Percentiles rank a stretch among this genome's conserved stretches.
These are phyloP conservation scores for Lactifluus hygrophoroides DNA, from an alignment of 768 basidiomycete genomes.

Conservation along the genomic window DNA sequence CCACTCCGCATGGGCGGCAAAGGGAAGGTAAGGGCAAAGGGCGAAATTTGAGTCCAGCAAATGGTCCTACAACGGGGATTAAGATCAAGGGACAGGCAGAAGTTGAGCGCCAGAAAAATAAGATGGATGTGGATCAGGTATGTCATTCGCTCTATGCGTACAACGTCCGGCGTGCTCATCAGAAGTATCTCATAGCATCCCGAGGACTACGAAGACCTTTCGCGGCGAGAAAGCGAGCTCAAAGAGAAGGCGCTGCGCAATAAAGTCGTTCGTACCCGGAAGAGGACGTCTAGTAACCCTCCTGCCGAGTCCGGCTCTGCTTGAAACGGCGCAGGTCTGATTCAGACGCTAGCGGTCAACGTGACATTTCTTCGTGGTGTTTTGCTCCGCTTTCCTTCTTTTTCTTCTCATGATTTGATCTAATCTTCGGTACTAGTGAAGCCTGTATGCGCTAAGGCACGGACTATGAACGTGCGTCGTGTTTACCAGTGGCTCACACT, in stretches of 20 bases:
- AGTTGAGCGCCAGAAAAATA: conserved; percentile 42
- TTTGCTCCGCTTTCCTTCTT: conserved; percentile 2
- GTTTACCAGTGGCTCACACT: neutral
- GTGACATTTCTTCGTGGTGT: conserved; percentile 7
- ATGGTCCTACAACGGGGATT: conserved; percentile 39
- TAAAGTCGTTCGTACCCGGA: conserved; percentile 70
- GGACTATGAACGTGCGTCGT: conserved; percentile 1
- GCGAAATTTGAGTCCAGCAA: conserved; percentile 25
- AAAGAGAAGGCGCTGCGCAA: conserved; percentile 78
- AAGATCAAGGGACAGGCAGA: conserved; percentile 72
- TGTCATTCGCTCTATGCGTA: conserved; percentile 10
- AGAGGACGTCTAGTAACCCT: conserved; percentile 24
- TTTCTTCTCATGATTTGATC: conserved; percentile 8
- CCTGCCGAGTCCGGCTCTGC: neutral
- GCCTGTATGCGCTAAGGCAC: conserved; percentile 7
- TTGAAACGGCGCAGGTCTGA: neutral
- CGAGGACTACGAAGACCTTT: conserved; percentile 38
- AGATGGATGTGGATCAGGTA: conserved; percentile 36
- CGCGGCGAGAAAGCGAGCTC: conserved; percentile 65
- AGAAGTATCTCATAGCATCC: neutral
- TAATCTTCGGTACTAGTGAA: conserved; percentile 15
- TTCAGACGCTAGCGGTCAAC: neutral
- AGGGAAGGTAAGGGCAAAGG: conserved; percentile 12
- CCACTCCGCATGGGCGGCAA: conserved; percentile 13
- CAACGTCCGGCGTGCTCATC: neutral